These are phyloP conservation scores for Brassica cretica DNA, from an alignment of 345 rosid genomes.

Conservation along the genomic window DNA sequence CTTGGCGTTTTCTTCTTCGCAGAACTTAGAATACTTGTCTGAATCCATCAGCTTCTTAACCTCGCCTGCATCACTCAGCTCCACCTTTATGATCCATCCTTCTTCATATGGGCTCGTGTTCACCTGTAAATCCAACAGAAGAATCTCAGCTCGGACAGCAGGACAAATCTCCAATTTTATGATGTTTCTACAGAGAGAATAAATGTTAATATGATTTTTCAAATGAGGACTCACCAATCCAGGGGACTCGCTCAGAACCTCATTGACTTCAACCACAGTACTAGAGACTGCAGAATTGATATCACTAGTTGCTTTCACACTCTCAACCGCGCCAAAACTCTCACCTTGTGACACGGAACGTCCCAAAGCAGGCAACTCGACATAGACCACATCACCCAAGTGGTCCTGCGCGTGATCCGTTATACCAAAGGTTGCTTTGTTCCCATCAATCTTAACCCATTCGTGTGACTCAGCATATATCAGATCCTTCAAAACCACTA, in stretches of 20 bases:
- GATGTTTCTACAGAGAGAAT: too few species aligned
- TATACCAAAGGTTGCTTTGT: slow-evolving; percentile 77
- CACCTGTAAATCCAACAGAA: slow-evolving; percentile 44
- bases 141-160: neutral
- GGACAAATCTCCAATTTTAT: neutral
- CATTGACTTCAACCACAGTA: slow-evolving; percentile 78
- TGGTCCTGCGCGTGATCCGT: slow-evolving; percentile 98
- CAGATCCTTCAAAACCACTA: slow-evolving; percentile 67
- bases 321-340: slow-evolving; percentile 88
- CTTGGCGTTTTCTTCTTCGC: slow-evolving; percentile 86
- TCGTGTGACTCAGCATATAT: slow-evolving; percentile 88
- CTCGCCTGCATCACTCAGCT: slow-evolving; percentile 59
- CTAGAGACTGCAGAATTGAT: slow-evolving; percentile 58
- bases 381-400: too few species aligned
- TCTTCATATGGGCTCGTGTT: slow-evolving; percentile 76
- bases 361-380: too few species aligned
- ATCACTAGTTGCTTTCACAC: slow-evolving; percentile 98
- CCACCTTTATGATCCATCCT: slow-evolving; percentile 92
- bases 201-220: too few species aligned
- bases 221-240: slow-evolving; percentile 61
- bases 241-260: slow-evolving; percentile 59
- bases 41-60: slow-evolving; percentile 72
- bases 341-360: too few species aligned
- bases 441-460: slow-evolving; percentile 86
- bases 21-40: slow-evolving; percentile 75